Evolutionary conservation across 176 grass and related monocot species (phyloP).

Genomic region (Aegilops longissima): DNA sequence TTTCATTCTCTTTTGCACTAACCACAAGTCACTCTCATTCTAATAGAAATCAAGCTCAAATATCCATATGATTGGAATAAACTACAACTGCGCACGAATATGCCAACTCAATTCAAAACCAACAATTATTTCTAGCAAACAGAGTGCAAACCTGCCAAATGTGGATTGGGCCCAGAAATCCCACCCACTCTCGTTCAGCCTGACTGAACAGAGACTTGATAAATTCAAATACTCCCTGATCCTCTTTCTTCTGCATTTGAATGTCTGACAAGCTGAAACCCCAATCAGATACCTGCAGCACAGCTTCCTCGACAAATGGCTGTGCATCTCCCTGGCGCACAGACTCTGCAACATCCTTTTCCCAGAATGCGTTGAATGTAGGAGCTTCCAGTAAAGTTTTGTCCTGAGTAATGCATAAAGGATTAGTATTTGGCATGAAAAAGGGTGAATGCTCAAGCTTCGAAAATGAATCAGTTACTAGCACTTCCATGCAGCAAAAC

Average conservation of each 20-base stretch:
- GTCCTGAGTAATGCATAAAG: conserved; percentile 50
- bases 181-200: conserved; percentile 76
- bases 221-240: conserved; percentile 56
- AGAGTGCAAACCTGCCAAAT: conserved; percentile 82
- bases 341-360: conserved; percentile 81
- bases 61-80: conserved; percentile 14
- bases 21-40: background rate
- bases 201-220: conserved; percentile 70
- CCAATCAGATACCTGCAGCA: conserved; percentile 91
- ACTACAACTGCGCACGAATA: background rate
- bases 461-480: conserved; percentile 8
- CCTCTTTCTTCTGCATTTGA: conserved; percentile 83
- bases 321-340: conserved; percentile 67
- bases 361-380: conserved; percentile 73
- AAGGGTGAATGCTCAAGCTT: background rate
- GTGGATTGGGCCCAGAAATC: conserved; percentile 95
- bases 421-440: conserved; percentile 24
- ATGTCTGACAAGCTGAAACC: conserved; percentile 86
- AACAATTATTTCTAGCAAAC: background rate
- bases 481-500: background rate
- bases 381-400: conserved; percentile 74
- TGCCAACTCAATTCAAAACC: background rate
- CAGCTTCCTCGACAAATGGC: conserved; percentile 88
- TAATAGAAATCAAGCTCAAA: background rate
- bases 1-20: background rate